A percentile compares a stretch with the other conserved stretches of the same genome.
These are phyloP conservation scores for Stylonectria norvegica DNA, from an alignment of 2,329 filamentous ascomycete species.

Conservation along the genomic window DNA sequence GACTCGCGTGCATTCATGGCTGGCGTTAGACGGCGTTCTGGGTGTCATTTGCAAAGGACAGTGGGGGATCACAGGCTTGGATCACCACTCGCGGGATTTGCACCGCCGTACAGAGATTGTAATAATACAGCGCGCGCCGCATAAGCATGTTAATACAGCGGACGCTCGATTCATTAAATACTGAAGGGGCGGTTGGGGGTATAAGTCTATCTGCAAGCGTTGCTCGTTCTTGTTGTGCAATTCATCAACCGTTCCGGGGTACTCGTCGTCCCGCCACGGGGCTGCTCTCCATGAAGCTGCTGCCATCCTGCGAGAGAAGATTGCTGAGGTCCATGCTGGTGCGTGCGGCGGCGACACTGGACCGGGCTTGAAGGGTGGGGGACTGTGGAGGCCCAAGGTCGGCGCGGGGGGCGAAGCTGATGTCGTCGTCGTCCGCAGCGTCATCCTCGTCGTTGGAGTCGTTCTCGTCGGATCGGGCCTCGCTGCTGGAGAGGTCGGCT, in stretches of 20 bases:
- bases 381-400: constrained; percentile 35
- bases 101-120: constrained; percentile 8
- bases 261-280: constrained; percentile 43
- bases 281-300: constrained; percentile 54
- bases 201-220: constrained; percentile 1
- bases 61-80: no score
- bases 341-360: constrained; percentile 28
- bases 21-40: no score
- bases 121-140: constrained; percentile 6
- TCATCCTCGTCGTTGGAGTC: constrained; percentile 30
- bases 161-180: background rate
- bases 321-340: constrained; percentile 57
- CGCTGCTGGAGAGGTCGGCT: constrained; percentile 55
- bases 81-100: background rate
- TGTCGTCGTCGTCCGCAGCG: constrained; percentile 24
- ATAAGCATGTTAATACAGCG: background rate
- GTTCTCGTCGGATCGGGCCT: constrained; percentile 37
- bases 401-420: constrained; percentile 41
- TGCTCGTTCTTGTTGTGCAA: constrained; percentile 12
- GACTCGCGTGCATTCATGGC: no score
- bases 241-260: constrained; percentile 18
- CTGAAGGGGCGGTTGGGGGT: background rate
- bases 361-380: constrained; percentile 34
- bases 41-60: no score
- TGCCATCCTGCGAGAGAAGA: constrained; percentile 54